Evolutionary conservation across 2,329 filamentous ascomycete genomes (phyloP).

Genomic region (Ceratocystis eucalypticola): DNA sequence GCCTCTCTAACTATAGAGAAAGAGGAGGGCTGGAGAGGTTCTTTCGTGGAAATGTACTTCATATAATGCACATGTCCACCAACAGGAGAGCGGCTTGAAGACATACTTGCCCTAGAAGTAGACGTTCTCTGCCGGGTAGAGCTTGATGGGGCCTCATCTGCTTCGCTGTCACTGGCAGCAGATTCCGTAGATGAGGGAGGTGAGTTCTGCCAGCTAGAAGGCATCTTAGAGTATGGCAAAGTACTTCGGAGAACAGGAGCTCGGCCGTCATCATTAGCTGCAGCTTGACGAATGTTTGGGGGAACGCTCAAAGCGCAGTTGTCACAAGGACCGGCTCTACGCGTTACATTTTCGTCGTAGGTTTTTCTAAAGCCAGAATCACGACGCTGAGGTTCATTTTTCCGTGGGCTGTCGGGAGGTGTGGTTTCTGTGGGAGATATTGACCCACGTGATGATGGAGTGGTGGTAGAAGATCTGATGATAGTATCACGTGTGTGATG

Average conservation of each 20-base stretch:
- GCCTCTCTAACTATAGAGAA: conserved; percentile 55
- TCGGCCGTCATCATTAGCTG: conserved; percentile 27
- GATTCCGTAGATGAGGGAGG: conserved; percentile 40
- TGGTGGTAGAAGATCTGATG: conserved; percentile 29
- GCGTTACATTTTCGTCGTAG: conserved; percentile 52
- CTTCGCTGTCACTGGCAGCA: conserved; percentile 37
- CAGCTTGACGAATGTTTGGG: conserved; percentile 29
- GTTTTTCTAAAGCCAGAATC: conserved; percentile 49
- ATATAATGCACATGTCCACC: conserved; percentile 48
- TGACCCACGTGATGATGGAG: conserved; percentile 28
- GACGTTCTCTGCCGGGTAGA: conserved; percentile 32
- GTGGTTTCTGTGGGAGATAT: conserved; percentile 35
- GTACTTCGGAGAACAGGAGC: conserved; percentile 47
- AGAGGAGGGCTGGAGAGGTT: conserved; percentile 45
- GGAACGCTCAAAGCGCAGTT: conserved; percentile 56
- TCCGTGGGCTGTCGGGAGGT: conserved; percentile 43
- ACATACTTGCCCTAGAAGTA: conserved; percentile 36
- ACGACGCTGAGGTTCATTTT: conserved; percentile 30
- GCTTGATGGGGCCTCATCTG: conserved; percentile 33
- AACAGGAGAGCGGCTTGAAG: conserved; percentile 32
- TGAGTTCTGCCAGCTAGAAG: conserved; percentile 30
- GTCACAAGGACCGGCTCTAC: conserved; percentile 50
- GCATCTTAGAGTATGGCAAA: conserved; percentile 46
- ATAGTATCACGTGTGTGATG: conserved; percentile 28
- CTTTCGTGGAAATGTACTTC: conserved; percentile 56